Conservation (phyloP, 768 basidiomycete genomes). For the Amanita polypyramis region DNA sequence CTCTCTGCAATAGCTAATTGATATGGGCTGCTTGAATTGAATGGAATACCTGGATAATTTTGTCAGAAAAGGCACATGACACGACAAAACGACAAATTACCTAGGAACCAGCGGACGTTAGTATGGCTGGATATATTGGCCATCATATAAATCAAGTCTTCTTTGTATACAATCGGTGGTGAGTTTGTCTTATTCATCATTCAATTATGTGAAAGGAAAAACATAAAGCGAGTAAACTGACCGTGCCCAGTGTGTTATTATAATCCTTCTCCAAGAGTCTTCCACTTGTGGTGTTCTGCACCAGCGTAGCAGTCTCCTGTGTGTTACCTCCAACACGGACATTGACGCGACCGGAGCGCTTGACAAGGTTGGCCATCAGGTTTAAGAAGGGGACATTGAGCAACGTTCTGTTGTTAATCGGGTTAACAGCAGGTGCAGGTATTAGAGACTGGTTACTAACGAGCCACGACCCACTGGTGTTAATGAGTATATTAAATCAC, state of each 20-base stretch:
- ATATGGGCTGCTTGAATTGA: constrained; percentile 52
- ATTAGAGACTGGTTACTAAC: constrained; percentile 15
- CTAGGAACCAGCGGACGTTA: constrained; percentile 50
- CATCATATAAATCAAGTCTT: constrained; percentile 59
- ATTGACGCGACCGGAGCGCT: constrained; percentile 49
- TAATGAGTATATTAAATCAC: not conserved
- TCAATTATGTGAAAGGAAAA: not conserved
- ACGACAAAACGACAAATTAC: not conserved
- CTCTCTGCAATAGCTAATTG: constrained; percentile 43
- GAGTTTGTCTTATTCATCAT: constrained; percentile 40
- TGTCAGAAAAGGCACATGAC: not conserved
- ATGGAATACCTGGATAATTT: constrained; percentile 34
- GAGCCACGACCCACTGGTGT: constrained; percentile 38
- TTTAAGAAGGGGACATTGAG: constrained; percentile 66
- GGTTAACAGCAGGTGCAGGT: constrained; percentile 14
- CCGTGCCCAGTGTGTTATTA: constrained; percentile 2
- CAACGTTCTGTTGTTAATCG: constrained; percentile 20
- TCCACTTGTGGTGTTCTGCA: constrained; percentile 36
- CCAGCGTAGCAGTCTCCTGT: constrained; percentile 54
- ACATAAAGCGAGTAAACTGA: constrained; percentile 15
- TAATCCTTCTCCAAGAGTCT: constrained; percentile 37
- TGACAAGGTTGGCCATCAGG: constrained; percentile 59
- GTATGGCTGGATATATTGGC: constrained; percentile 46
- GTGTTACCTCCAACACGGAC: constrained; percentile 78
- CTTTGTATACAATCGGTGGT: constrained; percentile 52